Conservation (phyloP, 352 stramenopile genomes). For the Phytophthora idaei region DNA sequence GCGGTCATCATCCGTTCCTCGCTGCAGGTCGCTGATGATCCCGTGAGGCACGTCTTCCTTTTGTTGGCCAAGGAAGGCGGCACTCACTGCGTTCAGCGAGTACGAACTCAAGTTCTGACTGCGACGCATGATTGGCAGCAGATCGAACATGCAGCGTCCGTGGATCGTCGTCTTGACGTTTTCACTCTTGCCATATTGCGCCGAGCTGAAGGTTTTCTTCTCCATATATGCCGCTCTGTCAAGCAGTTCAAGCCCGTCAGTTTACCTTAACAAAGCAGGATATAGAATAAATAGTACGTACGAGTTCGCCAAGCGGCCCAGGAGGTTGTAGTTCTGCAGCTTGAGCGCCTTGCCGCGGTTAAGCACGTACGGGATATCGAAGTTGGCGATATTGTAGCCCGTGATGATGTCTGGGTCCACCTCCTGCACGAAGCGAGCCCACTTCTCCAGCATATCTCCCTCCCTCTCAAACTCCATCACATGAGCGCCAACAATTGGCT, state of each 20-base stretch:
- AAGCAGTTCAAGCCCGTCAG: constrained; percentile 7
- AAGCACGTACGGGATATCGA: constrained; percentile 99
- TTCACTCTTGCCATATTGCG: constrained; percentile 97
- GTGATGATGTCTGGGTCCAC: constrained; percentile 99
- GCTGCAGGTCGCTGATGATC: constrained; percentile 96
- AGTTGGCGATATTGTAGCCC: constrained; percentile 99
- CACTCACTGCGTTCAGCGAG: constrained; percentile 98
- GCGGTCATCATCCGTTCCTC: constrained; percentile 97
- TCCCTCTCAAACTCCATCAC: constrained; percentile 97
- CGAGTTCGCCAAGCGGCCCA: constrained; percentile 90
- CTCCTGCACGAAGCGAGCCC: constrained; percentile 95
- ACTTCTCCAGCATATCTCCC: constrained; percentile 97
- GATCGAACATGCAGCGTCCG: constrained; percentile 98
- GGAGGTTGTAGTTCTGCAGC: constrained; percentile 71
- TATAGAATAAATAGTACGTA: constrained; percentile 36
- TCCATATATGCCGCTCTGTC: constrained; percentile 88
- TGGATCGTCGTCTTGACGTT: constrained; percentile 99
- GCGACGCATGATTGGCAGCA: constrained; percentile 99
- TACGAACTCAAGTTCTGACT: constrained; percentile 99
- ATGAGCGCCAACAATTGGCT: constrained; percentile 98
- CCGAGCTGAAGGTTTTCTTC: constrained; percentile 98
- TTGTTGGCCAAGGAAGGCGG: constrained; percentile 97
- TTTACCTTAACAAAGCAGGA: constrained; percentile 4
- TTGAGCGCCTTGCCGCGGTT: constrained; percentile 96
- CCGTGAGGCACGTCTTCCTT: constrained; percentile 99